Base-by-base conservation (phyloP, 2,329 filamentous ascomycete species). In the Penicillium sp. region DNA sequence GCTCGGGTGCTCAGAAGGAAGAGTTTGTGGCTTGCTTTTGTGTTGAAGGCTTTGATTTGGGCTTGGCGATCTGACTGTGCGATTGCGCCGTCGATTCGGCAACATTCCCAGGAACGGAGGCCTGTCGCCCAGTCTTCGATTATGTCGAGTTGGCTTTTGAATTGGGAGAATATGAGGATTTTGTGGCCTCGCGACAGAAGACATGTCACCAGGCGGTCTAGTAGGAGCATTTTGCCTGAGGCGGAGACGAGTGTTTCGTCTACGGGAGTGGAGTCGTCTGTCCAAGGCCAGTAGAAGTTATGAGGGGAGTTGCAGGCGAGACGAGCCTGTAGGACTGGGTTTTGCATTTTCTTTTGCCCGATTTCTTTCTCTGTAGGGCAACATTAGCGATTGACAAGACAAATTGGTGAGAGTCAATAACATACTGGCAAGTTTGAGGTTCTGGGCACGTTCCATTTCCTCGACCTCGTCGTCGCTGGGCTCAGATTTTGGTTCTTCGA, bases 251-350 rank as follows among this genome's bases (percentile, higher is more conserved):
- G 80, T 1, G 80, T 86, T 64, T 95, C 87, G 61, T 97, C 90
- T 0, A 89, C 74, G 0, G 80, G 74, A 0, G 79, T 68, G 5
- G 80, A 78, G 1, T 79, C 76, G 13, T 81, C 77, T 5, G 80
- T 77, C 81, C 92, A 97, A 0, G 93, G 92, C 65, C 90, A 95
- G 72, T 95, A 97, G 68, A 99, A 97, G 65, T 96, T 95, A 70
- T 96, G 91, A 0, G 93, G 93, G 0, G 84, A 89, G 68, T 99
- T 95, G 70, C 93, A 97, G 10, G 89, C 89, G 0, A 96, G 80
- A 0, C 93, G 87, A 3, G 95, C 81, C 66, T 99, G 93, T 77
- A 95, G 89, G 16, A 97, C 73, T 0, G 90, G 88, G 58, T 99
- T 99, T 39, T 93, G 91, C 1, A 97, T 78, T 64, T 95, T 96